Base-by-base conservation (phyloP, 345 rosid genomes). In the Balakata baccata region DNA sequence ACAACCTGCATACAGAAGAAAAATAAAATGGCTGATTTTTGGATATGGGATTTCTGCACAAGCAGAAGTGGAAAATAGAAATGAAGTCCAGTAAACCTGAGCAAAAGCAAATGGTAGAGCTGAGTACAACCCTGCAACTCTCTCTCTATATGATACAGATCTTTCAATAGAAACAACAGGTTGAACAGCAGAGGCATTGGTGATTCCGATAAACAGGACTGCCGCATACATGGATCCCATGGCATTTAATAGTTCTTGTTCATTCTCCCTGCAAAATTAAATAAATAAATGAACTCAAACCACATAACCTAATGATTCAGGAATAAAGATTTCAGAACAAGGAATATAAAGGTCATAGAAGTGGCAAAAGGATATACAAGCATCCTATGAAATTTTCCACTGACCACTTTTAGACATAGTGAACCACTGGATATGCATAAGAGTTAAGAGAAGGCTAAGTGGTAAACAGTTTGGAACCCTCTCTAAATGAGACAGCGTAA, bases 51-150 rank as follows among this genome's bases (percentile, higher is more conserved):
- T 29, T 11, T 49, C n/a, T 67, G 39, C 46, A 58, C 68, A 9
- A 43, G 50, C 7, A 66, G 49, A 69, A 34, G 56, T 49, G 46
- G 63, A 18, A 57, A 50, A 62, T 38, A 14, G 16, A 34, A 29
- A 34, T 16, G 34, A 60, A 58, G 62, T 60, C 20, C 17, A 54
- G 62, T 50, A 58, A 76, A 92, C 98, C 97, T 91, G 99, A 62
- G 98, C 99, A 58, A 95, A 88, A 61, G 99, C 99, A 71, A 89
- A 91, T 0, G 99, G 86, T 69, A 95, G 77, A 66, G 98, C 95
- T 0, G 99, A 90, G 80, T 95, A 95, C 98, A 95, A 86, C 73
- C 99, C 98, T 0, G 98, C 99, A 5, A 98, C 96, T 87, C 98
- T 86, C 81, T 95, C 97, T 58, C 99, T 82, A 69, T 92, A 95